These are phyloP conservation scores for Ceratorhiza oryzae-sativae DNA, from an alignment of 1,284 basidiomycete genomes.

Conservation along the genomic window DNA sequence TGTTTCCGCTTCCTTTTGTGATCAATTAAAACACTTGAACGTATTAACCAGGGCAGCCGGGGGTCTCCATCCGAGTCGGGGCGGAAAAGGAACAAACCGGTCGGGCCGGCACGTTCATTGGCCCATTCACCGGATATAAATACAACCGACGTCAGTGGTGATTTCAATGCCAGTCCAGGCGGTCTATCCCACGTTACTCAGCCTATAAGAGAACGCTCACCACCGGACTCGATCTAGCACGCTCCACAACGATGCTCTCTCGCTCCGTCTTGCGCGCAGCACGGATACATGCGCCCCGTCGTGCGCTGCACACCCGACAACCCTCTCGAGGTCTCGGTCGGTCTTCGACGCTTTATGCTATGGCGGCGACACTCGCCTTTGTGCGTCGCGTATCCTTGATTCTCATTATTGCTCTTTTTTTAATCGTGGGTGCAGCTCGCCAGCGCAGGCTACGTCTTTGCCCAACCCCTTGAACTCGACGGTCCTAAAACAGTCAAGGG, in stretches of 20 bases:
- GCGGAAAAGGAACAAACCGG: neutral
- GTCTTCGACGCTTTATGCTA: conserved; percentile 16
- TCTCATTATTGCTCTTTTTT: neutral
- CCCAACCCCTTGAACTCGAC: conserved; percentile 23
- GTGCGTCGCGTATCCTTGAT: neutral
- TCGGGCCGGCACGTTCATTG: neutral
- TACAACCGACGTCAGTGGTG: conserved; percentile 8
- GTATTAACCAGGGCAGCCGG: neutral
- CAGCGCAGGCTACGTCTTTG: conserved; percentile 7
- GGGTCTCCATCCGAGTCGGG: neutral
- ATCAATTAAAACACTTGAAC: neutral
- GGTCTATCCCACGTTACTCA: neutral
- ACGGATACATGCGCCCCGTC: neutral
- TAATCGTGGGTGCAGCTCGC: neutral
- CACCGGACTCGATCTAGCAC: neutral
- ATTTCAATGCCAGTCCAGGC: neutral
- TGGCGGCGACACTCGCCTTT: conserved; percentile 18
- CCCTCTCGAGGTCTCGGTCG: neutral
- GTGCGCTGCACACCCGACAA: conserved; percentile 16
- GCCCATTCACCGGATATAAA: conserved; percentile 11
- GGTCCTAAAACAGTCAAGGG: neutral
- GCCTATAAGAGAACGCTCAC: neutral
- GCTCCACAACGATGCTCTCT: conserved; percentile 7
- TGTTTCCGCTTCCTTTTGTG: neutral
- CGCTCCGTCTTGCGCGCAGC: conserved; percentile 22